Evolutionary conservation across 2,329 filamentous ascomycete species (phyloP), one percentile per base, ranked within the genome.

Genomic region (Cercospora janseana): DNA sequence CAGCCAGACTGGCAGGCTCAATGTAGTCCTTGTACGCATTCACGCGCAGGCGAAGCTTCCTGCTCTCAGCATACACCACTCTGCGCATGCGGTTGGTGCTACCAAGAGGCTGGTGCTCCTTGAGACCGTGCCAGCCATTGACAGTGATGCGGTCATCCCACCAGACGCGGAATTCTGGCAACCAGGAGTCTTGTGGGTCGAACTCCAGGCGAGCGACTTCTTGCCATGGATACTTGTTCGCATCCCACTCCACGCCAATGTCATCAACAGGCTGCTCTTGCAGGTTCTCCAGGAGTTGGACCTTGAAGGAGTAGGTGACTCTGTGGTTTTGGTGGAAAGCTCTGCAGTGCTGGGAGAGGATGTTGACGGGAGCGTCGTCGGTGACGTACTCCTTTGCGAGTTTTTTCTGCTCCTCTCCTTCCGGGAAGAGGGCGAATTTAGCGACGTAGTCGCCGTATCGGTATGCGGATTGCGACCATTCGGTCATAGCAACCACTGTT

Each of bases 1-100:
- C 69, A 7, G 61, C 53, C 9, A 72, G 51, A 43, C 65, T 61
- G 28, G 54, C 55, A 3, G 69, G 69, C 63, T 72, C 69, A 16
- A 71, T 54, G 54, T 71, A 70, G 41, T 68, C 64, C 56, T 65
- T 68, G 51, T 69, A 65, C 28, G 67, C 70, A 58, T 72, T 72
- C 1, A 72, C 64, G 27, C 63, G 62, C 43, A 70, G 46, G 32
- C 70, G 61, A 48, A 72, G 54, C 62, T 70, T 70, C 60, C 69
- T 65, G 35, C 61, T 66, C 62, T 71, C 69, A 0, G 69, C 68
- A 57, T 73, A 72, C 15, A 72, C 69, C 0, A 72, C 69, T 43
- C 66, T 62, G 5, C 69, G 58, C 69, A 71, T 70, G 12, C 69
- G 51, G 52, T 72, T 72, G 27, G 68, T 70, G 52, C 64, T 68